phyloP scores from a whole-genome alignment of 306 rosid species.

The Echinosophora koreensis region DNA sequence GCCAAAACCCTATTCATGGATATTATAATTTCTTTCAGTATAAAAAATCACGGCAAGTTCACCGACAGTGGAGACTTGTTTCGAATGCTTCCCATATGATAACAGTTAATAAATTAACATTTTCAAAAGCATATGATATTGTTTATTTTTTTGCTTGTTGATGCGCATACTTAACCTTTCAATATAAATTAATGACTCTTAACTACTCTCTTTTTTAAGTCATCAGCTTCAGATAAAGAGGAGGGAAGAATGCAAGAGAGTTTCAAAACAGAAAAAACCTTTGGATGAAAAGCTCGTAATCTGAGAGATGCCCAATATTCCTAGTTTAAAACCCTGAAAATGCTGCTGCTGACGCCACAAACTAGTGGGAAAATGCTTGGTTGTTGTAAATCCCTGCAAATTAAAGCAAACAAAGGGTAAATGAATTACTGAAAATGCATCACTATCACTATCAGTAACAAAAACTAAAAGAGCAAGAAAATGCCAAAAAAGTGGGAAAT shows the following conservation, averaged over 20 bases:
- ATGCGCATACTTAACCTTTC: not conserved
- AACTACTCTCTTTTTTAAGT: not conserved
- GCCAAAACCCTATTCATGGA: not conserved
- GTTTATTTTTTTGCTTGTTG: not conserved
- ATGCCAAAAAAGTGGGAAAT: not conserved
- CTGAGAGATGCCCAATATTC: slow-evolving; percentile 63
- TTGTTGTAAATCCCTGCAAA: slow-evolving; percentile 56
- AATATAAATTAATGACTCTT: slow-evolving; percentile 18
- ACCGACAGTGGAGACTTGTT: not conserved
- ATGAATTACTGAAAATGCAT: not conserved
- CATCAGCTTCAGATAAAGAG: slow-evolving; percentile 14
- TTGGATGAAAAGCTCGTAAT: slow-evolving; percentile 64
- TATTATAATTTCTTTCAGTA: not conserved
- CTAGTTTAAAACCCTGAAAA: slow-evolving; percentile 64
- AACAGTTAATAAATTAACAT: not conserved
- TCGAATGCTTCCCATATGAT: not conserved
- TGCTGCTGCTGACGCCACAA: too few species aligned
- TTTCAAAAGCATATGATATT: slow-evolving; percentile 12
- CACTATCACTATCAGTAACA: too few species aligned
- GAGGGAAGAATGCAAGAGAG: slow-evolving; percentile 6
- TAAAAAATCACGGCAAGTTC: not conserved
- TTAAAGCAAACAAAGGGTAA: slow-evolving; percentile 15
- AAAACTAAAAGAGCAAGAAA: slow-evolving; percentile 1
- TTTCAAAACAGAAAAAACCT: slow-evolving; percentile 55
- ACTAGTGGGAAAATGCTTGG: too few species aligned